Evolutionary conservation across 2,329 filamentous ascomycete species (phyloP).

Genomic region (Fonsecaea pugnacius): DNA sequence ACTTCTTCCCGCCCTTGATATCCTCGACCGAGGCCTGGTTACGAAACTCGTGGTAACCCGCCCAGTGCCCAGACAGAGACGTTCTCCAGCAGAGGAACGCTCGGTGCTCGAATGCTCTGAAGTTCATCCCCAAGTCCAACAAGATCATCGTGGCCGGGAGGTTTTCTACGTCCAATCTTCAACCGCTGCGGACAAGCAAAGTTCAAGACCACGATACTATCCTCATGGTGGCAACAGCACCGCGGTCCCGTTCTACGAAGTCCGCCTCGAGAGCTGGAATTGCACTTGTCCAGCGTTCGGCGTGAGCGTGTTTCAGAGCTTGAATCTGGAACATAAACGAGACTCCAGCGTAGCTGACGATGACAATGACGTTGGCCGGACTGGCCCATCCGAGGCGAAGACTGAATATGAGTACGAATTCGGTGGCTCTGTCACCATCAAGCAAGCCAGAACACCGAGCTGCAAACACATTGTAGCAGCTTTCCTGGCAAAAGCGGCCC

Average conservation of each 20-base stretch:
- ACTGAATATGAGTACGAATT: slow-evolving; percentile 41
- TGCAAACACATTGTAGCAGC: slow-evolving; percentile 94
- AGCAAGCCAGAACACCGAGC: slow-evolving; percentile 54
- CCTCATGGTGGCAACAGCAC: slow-evolving; percentile 15
- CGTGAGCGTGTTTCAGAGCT: slow-evolving; percentile 67
- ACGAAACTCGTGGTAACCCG: slow-evolving; percentile 52
- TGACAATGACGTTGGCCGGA: slow-evolving; percentile 25
- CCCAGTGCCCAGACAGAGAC: neutral
- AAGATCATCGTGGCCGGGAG: slow-evolving; percentile 21
- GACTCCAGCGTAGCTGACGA: neutral
- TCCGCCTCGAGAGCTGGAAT: slow-evolving; percentile 77
- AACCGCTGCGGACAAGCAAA: slow-evolving; percentile 39
- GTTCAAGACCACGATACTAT: neutral
- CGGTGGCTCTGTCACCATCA: slow-evolving; percentile 43
- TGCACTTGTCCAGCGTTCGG: slow-evolving; percentile 88
- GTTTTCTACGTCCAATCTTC: slow-evolving; percentile 70
- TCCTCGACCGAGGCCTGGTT: slow-evolving; percentile 79
- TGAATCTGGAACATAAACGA: neutral
- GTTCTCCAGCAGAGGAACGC: neutral
- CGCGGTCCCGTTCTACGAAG: slow-evolving; percentile 62
- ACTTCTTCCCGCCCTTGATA: slow-evolving; percentile 81
- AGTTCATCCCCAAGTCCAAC: neutral
- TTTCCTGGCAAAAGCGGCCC: slow-evolving; percentile 71
- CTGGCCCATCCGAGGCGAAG: slow-evolving; percentile 4
- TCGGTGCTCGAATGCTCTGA: neutral